Base-by-base conservation (phyloP, 768 basidiomycete species). In the Psilocybe sp. region DNA sequence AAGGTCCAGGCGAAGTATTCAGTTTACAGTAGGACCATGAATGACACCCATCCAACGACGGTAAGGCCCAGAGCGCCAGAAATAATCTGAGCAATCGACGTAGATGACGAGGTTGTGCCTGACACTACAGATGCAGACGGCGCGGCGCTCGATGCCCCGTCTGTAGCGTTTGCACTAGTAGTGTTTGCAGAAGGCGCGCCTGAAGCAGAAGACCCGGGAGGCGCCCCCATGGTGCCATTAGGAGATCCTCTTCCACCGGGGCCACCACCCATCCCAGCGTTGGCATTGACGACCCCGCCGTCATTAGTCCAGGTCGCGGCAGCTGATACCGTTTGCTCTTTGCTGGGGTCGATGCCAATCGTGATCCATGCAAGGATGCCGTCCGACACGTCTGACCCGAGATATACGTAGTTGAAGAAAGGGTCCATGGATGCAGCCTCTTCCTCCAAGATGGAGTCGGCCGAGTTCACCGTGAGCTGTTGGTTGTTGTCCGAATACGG, bases 331-430 rank as follows among this genome's bases (percentile, higher is more conserved):
- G 19, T 36, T 35, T 49, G 46, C 14, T 43, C 34, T 16, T 39
- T 44, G 7, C 44, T 46, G 10, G 53, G 33, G 34, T 49, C 39
- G 23, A 53, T 49, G 16, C 47, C 47, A 20, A 53, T 40, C 37
- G 43, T 48, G n/a, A 49, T 45, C 52, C 47, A 53, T 4, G 10
- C 52, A 20, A 53, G 43, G 19, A 53, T 33, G 11, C 47, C 52
- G 15, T 53, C 52, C 2, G 47, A 31, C 12, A 36, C 20, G n/a
- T 49, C 39, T n/a, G 10, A 18, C 13, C 52, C 47, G 12, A 46
- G 52, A 38, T 44, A 47, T 28, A 49, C 47, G 23, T 53, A 53
- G 36, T 53, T 35, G 13, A 53, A 19, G 18, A 53, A 42, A 3
- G 51, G 51, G 35, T 52, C 51, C 28, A 47, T 37, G 7, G 33